Evolutionary conservation across 441 rosid species (phyloP), one percentile per base, ranked within the genome.

Genomic region (Gossypium trilobum): DNA sequence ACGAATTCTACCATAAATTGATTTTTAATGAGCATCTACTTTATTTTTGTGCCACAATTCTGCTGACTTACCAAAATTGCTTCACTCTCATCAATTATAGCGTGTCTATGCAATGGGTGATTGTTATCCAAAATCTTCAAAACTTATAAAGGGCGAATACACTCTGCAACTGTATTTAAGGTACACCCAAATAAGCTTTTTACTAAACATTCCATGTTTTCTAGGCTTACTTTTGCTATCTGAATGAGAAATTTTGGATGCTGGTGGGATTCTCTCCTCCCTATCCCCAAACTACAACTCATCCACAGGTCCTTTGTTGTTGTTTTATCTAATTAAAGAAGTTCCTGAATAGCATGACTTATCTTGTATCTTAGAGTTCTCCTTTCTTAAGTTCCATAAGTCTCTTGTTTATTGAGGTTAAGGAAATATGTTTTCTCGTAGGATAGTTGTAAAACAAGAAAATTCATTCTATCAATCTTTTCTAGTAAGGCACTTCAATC

Each of bases 131-230:
- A 75, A 71, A 20, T 85, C 86, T 75, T 82, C 91, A 75, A 91
- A 88, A 80, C 97, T 95, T 77, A 95, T 96, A 0, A 91, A 89
- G 87, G 99, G 98, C 29, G 99, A 93, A 72, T 93, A 91, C 81
- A 87, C 71, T 77, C 82, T 95, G 73, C 96, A 82, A 80, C 77
- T 93, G 25, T 90, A 85, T 84, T 77, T 95, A 71, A 89, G 99
- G 99, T 92, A 81, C 74, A 75, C 44, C 54, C 42, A 13, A 10
- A 39, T 13, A 7, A 46, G 33, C 52, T 42, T 19, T 52, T 60
- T 55, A 10, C 52, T 39, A 27, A 57, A 46, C 36, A 54, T 60
- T 42, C 58, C 36, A 1, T 36, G 29, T 16, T 16, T n/a, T 27
- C 59, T 27, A 20, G 20, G 5, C 70, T 69, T 6, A 11, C 11